Conservation (phyloP, 208 protist species). For the Zelonia costaricensis region DNA sequence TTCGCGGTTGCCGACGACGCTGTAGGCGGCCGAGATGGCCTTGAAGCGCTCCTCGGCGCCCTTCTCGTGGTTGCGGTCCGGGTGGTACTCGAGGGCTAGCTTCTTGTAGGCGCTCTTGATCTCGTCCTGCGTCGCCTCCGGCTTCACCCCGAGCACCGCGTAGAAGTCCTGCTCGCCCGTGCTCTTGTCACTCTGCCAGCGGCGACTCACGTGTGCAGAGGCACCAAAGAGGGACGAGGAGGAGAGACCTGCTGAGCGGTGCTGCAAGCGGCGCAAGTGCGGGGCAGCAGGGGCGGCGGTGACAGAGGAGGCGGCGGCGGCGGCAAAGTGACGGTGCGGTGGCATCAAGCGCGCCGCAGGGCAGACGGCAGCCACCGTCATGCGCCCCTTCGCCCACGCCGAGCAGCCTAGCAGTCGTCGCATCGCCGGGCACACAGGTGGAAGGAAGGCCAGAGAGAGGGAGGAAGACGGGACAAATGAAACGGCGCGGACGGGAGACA, state of each 20-base stretch:
- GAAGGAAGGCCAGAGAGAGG: neutral
- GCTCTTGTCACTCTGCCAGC: conserved; percentile 16
- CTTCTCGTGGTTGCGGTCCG: conserved; percentile 82
- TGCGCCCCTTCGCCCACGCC: neutral
- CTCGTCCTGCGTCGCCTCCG: conserved; percentile 79
- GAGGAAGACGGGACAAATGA: neutral
- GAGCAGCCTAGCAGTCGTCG: conserved; percentile 11
- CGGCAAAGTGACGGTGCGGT: neutral
- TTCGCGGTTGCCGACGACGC: conserved; percentile 73
- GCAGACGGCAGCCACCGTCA: neutral
- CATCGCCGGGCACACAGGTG: conserved; percentile 9
- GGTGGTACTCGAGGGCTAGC: conserved; percentile 88
- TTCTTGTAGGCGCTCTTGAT: conserved; percentile 93
- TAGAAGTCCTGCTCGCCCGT: conserved; percentile 66
- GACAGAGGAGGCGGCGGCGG: neutral
- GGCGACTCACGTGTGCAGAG: neutral
- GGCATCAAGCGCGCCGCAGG: neutral
- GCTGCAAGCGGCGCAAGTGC: conserved; percentile 10
- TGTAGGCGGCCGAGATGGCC: conserved; percentile 84
- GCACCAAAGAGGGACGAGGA: neutral
- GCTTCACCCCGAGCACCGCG: conserved; percentile 65
- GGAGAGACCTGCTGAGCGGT: neutral
- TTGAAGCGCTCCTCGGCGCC: conserved; percentile 91
- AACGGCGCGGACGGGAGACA: too few species aligned
- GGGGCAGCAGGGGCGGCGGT: neutral